Evolutionary conservation across 176 grass and related monocot species (phyloP), one percentile per base, ranked within the genome.

Genomic region (Aegilops sharonensis): DNA sequence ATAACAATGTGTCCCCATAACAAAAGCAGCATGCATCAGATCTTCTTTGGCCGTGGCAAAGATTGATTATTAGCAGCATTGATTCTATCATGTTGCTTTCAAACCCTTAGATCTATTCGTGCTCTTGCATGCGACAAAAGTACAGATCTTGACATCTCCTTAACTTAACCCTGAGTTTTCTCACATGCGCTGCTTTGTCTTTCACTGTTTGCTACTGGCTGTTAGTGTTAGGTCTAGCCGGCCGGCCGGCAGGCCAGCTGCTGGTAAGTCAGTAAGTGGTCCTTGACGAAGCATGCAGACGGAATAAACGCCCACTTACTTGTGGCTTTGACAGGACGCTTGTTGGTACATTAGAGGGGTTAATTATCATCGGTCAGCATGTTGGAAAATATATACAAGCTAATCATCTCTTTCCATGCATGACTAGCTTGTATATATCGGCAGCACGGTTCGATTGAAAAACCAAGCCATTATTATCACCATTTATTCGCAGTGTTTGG

Each of bases 261-360:
- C 23, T 78, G 25, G 63, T 35, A 31, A 68, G 36, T 57, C 67
- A n/a, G 63, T 25, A 18, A 59, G 36, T 66, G 76, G 82, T 89
- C 68, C 76, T 66, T 3, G 17, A 27, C 63, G 11, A 14, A 8
- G 36, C 6, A 82, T 78, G 56, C 42, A 64, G 56, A n/a, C 11
- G 8, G 82, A 85, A 82, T 80, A 80, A 75, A 80, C 87, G 77
- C 43, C 50, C 48, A 35, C 36, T 62, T 11, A 39, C 39, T 54
- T 48, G 12, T 89, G 68, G 23, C 82, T 89, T 89, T 59, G 68
- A 45, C 77, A 75, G 21, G 68, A 89, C 82, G 82, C 77, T 47
- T 89, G 43, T 23, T 24, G 20, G 83, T 85, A 68, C n/a, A 9
- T 43, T 54, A 11, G 35, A 64, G 65, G 12, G 45, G 37, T 63